phyloP scores from a whole-genome alignment of 495 filamentous ascomycete species.

The Neurospora sp. region DNA sequence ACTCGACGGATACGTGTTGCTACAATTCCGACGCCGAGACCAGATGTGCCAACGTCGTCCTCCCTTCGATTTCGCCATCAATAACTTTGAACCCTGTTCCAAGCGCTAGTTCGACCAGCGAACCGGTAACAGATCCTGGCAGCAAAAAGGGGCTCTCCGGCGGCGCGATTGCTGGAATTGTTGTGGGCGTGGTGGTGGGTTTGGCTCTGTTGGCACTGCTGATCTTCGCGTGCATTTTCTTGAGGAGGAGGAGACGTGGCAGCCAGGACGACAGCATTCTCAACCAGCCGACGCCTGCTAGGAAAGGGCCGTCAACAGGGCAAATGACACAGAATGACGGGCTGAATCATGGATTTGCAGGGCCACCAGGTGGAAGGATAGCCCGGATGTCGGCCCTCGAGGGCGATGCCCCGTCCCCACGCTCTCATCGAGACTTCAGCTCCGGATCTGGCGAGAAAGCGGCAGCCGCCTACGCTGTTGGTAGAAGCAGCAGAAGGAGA shows the following conservation, averaged over 20 bases:
- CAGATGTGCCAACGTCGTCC: constrained; percentile 59
- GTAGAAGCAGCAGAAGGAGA: constrained; percentile 35
- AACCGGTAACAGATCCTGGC: constrained; percentile 28
- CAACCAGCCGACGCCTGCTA: constrained; percentile 77
- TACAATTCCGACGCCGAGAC: constrained; percentile 61
- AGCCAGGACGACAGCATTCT: constrained; percentile 56
- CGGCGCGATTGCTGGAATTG: constrained; percentile 83
- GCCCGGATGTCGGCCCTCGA: constrained; percentile 94
- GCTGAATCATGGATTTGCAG: constrained; percentile 51
- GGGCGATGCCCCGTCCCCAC: constrained; percentile 47
- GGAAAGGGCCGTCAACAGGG: constrained; percentile 38
- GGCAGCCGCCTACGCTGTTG: constrained; percentile 25
- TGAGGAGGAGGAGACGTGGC: constrained; percentile 48
- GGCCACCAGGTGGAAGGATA: constrained; percentile 79
- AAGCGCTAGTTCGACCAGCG: constrained; percentile 33
- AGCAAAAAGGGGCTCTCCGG: constrained; percentile 52
- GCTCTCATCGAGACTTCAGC: constrained; percentile 24
- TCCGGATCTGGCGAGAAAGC: constrained; percentile 22
- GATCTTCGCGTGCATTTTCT: constrained; percentile 47
- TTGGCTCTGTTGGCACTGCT: constrained; percentile 56
- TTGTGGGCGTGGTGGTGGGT: constrained; percentile 68
- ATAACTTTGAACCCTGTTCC: constrained; percentile 50
- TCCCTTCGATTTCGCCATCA: constrained; percentile 65
- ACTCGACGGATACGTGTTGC: constrained; percentile 93
- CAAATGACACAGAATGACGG: constrained; percentile 25